Conservation (phyloP, 192 early-diverging fungal genomes). For the Haplosporangium gracile region DNA sequence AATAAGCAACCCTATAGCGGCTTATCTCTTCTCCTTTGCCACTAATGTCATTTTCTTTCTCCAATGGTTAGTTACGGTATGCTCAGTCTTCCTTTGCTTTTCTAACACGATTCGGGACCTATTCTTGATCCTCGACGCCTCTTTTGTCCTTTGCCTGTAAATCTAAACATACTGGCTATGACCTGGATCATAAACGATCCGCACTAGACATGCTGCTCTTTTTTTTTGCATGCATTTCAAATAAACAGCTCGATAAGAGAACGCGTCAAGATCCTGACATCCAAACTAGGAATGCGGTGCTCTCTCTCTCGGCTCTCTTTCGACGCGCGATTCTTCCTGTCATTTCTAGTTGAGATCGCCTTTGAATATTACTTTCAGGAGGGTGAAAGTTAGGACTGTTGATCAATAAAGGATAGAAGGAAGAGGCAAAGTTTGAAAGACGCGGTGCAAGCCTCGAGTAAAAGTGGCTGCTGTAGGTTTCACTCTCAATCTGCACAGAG, state of each 20-base stretch:
- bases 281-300: not conserved
- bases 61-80: too few relatives aligned
- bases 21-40: conserved; percentile 1
- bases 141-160: not conserved
- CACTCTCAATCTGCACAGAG: not conserved
- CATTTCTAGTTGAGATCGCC: not conserved
- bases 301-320: not conserved
- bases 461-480: not conserved
- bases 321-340: too few relatives aligned
- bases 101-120: not conserved
- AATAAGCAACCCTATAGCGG: not conserved
- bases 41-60: too few relatives aligned
- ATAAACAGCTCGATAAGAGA: not conserved
- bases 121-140: not conserved
- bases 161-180: too few relatives aligned
- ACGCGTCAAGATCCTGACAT: not conserved
- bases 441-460: too few relatives aligned
- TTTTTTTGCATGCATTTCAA: not conserved
- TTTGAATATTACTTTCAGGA: not conserved
- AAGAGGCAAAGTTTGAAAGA: too few relatives aligned
- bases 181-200: not conserved
- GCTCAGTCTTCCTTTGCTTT: not conserved
- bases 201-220: not conserved
- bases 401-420: not conserved
- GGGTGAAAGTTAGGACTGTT: not conserved